These are phyloP conservation scores for Isochrysis galbana DNA, from an alignment of 78 protist species.

Conservation along the genomic window DNA sequence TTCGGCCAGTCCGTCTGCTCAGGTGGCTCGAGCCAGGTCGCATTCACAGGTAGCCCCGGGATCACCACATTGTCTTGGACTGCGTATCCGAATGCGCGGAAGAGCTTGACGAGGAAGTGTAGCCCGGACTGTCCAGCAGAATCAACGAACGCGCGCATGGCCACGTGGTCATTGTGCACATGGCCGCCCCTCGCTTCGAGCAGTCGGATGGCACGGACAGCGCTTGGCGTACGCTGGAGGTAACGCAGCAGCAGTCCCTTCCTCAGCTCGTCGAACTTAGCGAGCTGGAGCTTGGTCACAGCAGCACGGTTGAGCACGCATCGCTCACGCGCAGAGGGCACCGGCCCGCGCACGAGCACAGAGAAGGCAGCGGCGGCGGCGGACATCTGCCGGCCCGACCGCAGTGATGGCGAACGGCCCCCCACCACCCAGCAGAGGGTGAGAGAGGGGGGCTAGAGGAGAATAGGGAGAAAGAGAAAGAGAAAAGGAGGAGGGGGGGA, in stretches of 20 bases:
- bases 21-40: neutral
- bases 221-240: neutral
- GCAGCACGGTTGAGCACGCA: neutral
- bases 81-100: neutral
- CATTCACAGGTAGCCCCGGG: neutral
- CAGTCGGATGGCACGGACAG: neutral
- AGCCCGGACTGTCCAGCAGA: neutral
- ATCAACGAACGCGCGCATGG: neutral
- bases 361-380: too few species aligned
- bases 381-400: too few species aligned
- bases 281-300: too few species aligned
- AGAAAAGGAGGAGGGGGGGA: neutral
- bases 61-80: neutral
- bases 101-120: neutral
- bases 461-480: neutral
- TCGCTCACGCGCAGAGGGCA: too few species aligned
- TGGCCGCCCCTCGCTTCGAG: neutral
- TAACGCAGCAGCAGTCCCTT: neutral
- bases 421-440: too few species aligned
- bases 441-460: too few species aligned
- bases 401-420: too few species aligned
- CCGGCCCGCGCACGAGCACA: too few species aligned
- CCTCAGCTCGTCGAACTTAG: neutral
- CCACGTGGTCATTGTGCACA: slow-evolving; percentile 1
- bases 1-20: neutral